These are phyloP conservation scores for Hypoxylon sp. DNA, from an alignment of 2,329 filamentous ascomycete genomes.

Conservation along the genomic window DNA sequence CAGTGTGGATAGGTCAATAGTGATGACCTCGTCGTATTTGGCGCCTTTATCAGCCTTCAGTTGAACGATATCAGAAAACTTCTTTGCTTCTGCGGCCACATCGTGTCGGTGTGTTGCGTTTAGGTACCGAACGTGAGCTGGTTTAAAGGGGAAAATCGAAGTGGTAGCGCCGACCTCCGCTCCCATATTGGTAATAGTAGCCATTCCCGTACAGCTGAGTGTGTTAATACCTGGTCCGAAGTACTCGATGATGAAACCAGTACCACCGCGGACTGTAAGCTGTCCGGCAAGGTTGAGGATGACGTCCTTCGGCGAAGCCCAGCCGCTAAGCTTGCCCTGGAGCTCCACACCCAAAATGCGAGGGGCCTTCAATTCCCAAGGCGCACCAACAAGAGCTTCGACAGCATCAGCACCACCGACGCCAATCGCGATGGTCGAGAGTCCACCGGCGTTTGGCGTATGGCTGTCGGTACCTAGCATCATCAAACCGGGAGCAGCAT, in stretches of 20 bases:
- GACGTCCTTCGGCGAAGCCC: slow-evolving; percentile 95
- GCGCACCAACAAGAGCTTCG: slow-evolving; percentile 94
- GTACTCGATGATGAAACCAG: slow-evolving; percentile 95
- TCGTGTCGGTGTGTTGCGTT: slow-evolving; percentile 82
- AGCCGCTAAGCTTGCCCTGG: slow-evolving; percentile 86
- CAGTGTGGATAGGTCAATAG: slow-evolving; percentile 88
- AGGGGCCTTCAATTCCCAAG: slow-evolving; percentile 97
- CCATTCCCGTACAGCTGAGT: slow-evolving; percentile 93
- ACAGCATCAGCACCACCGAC: slow-evolving; percentile 98
- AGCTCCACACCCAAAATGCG: slow-evolving; percentile 89
- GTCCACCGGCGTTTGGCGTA: slow-evolving; percentile 95
- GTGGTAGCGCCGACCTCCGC: slow-evolving; percentile 95
- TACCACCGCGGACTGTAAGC: slow-evolving; percentile 93
- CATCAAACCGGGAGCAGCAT: slow-evolving; percentile 96
- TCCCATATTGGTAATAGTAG: slow-evolving; percentile 92
- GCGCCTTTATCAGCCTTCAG: slow-evolving; percentile 85
- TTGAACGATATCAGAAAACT: slow-evolving; percentile 67
- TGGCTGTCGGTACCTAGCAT: slow-evolving; percentile 99
- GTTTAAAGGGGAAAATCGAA: slow-evolving; percentile 93
- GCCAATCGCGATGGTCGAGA: slow-evolving; percentile 94
- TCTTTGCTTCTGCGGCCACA: slow-evolving; percentile 76
- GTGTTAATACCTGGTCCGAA: slow-evolving; percentile 90
- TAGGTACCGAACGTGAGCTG: slow-evolving; percentile 87
- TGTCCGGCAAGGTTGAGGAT: slow-evolving; percentile 91
- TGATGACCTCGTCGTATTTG: slow-evolving; percentile 91